Base-by-base conservation (phyloP, 2,329 filamentous ascomycete genomes). In the Cordyceps militaris region DNA sequence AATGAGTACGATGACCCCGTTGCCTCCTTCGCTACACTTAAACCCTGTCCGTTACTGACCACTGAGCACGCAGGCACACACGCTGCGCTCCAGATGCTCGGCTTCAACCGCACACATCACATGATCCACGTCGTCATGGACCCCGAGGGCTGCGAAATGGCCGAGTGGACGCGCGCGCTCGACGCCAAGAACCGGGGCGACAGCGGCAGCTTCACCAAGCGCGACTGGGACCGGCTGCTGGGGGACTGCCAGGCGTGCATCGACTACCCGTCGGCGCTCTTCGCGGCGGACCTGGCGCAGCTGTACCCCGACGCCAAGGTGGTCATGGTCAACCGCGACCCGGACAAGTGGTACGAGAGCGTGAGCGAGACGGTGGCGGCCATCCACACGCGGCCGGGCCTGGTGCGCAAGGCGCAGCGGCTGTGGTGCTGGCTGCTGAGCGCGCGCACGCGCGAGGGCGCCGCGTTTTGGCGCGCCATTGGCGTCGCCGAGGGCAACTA, bases 331-430 rank as follows among this genome's bases (percentile, higher is more conserved):
- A 57, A 62, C 34, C 59, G 61, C 36, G 59, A 63, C 55, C 53
- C 59, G 47, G 62, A 60, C 16, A 50, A 34, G 38, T 60, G 61
- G 62, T 56, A 60, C 38, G 21, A 42, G 36, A 63, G 63, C 51
- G 56, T 62, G 56, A 34, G 57, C 10, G 62, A 69, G 66, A 55
- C 56, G 46, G 51, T 65, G 4, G 50, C 49, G 14, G 47, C 42
- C 44, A 21, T 56, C 13, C 11, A 49, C n/a, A 19, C 13, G 23
- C 42, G 50, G 32, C 19, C 57, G 23, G 34, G 55, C 14, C 32
- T 59, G 1, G 10, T 48, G 8, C 50, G 56, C 19, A 64, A 63
- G 8, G 65, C 61, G 66, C 63, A 70, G 21, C 70, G 59, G 34
- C 52, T 46, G 59, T 69, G 59, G 51, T 69, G 48, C 32, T 46